Evolutionary conservation across 345 rosid species (phyloP), one percentile per base, ranked within the genome.

Genomic region (Mallotus nudiflorus): DNA sequence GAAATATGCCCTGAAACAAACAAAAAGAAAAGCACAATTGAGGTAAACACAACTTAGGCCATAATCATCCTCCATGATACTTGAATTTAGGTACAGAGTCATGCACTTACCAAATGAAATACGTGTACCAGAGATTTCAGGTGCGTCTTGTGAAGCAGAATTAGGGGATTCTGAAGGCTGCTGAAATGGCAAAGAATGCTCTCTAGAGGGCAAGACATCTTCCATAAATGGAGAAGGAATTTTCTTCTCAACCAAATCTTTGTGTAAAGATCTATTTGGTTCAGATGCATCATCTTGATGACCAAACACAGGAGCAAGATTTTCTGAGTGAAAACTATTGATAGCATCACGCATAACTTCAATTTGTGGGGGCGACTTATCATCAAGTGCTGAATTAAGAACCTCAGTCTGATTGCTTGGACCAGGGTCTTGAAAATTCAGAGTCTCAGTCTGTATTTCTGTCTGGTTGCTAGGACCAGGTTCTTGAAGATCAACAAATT

Each of bases 281-380:
- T 75, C 85, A 59, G 66, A 48, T 22, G 70, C 42, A 75, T 71
- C 60, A 67, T 55, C 73, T 62, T 44, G 62, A 70, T 81, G 60
- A 33, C 75, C 51, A 58, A 48, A 57, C 61, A 72, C 29, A 19
- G 82, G 50, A 65, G 81, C 80, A 46, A 71, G 51, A 24, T 70
- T 73, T 63, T 52, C 80, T 27, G 81, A 65, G 73, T 78, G 64
- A 31, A 78, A 60, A 74, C 72, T 87, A 33, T 31, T 80, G 3
- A 39, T 66, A 40, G 83, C 78, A 48, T 87, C 96, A 67, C 97
- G 90, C 83, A 79, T 67, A 52, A 42, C 75, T 83, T 89, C 98
- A 71, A 84, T 64, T 37, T 82, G 87, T 1, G 88, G 96, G 45
- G 83, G 80, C 63, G 85, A 73, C 75, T 28, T 46, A 16, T 55